These are phyloP conservation scores for Camptophora hylomeconis DNA, from an alignment of 2,329 filamentous ascomycete species.

Conservation along the genomic window DNA sequence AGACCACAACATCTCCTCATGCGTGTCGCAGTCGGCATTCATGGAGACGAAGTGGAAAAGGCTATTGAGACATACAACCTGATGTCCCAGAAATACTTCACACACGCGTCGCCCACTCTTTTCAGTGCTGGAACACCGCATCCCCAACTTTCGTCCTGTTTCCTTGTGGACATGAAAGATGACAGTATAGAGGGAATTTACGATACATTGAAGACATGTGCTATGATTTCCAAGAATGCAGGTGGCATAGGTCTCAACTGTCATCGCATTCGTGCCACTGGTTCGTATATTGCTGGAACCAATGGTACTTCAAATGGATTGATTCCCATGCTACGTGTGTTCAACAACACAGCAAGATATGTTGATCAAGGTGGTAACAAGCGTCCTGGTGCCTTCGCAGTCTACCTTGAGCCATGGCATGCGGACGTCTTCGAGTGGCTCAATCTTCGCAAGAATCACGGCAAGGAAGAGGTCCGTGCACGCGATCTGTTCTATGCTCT, in stretches of 20 bases:
- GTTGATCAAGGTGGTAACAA: slow-evolving; percentile 99
- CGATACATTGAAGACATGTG: slow-evolving; percentile 96
- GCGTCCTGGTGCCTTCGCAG: slow-evolving; percentile 93
- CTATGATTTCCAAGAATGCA: slow-evolving; percentile 99
- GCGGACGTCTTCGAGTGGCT: slow-evolving; percentile 95
- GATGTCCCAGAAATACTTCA: slow-evolving; percentile 98
- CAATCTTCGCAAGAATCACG: slow-evolving; percentile 97
- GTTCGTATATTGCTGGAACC: slow-evolving; percentile 94
- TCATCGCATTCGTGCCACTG: slow-evolving; percentile 91
- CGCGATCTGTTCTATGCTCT: slow-evolving; percentile 95
- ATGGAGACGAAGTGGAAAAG: slow-evolving; percentile 86
- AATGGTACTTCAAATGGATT: slow-evolving; percentile 98
- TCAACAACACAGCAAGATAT: slow-evolving; percentile 98
- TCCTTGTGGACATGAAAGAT: slow-evolving; percentile 98
- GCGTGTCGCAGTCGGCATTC: slow-evolving; percentile 95
- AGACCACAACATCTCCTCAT: slow-evolving; percentile 99
- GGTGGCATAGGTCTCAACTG: slow-evolving; percentile 95
- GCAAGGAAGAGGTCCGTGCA: slow-evolving; percentile 94
- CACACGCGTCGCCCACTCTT: slow-evolving; percentile 90
- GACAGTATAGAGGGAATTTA: slow-evolving; percentile 99
- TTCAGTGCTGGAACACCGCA: slow-evolving; percentile 97
- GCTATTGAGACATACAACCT: slow-evolving; percentile 96
- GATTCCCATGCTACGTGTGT: slow-evolving; percentile 94
- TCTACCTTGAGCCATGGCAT: slow-evolving; percentile 99
- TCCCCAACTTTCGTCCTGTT: slow-evolving; percentile 92